A percentile compares a stretch with the other conserved stretches of the same genome.
Evolutionary conservation across 305 asterid species (phyloP).

Genomic region (Rubia tinctorum): DNA sequence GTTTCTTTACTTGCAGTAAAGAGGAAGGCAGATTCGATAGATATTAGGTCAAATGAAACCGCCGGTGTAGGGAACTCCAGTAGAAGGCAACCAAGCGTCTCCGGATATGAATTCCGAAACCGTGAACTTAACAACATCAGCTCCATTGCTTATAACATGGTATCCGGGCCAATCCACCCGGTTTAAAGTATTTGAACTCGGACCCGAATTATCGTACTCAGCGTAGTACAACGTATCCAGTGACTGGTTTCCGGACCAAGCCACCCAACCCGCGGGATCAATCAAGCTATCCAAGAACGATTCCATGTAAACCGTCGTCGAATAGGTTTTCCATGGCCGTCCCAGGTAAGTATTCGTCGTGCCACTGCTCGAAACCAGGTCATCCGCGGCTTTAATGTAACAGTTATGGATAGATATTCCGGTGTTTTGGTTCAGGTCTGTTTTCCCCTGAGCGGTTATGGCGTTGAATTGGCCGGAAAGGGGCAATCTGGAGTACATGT

Average conservation of each 20-base stretch:
- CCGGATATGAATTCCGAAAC: not conserved
- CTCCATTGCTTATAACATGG: not conserved
- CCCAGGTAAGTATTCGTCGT: conserved; percentile 21
- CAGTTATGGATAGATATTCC: conserved; percentile 22
- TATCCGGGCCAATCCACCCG: not conserved
- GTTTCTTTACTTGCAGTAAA: not conserved
- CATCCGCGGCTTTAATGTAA: conserved; percentile 9
- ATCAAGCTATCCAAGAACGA: conserved; percentile 5
- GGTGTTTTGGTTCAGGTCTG: conserved; percentile 23
- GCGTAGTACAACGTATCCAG: conserved; percentile 1
- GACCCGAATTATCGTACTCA: not conserved
- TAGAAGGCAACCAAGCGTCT: not conserved
- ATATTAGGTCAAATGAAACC: not conserved
- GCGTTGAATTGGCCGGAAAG: conserved; percentile 21
- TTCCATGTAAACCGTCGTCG: conserved; percentile 23
- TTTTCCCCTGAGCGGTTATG: conserved; percentile 28
- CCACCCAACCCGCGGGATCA: not conserved
- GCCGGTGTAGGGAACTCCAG: not conserved
- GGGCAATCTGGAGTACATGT: conserved; percentile 23
- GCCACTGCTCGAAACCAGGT: conserved; percentile 9
- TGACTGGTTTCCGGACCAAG: not conserved
- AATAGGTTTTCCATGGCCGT: conserved; percentile 29
- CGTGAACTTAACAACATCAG: not conserved
- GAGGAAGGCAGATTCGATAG: not conserved
- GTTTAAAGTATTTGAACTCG: not conserved